Evolutionary conservation across 2,329 filamentous ascomycete species (phyloP).

Genomic region (Fusarium avenaceum): DNA sequence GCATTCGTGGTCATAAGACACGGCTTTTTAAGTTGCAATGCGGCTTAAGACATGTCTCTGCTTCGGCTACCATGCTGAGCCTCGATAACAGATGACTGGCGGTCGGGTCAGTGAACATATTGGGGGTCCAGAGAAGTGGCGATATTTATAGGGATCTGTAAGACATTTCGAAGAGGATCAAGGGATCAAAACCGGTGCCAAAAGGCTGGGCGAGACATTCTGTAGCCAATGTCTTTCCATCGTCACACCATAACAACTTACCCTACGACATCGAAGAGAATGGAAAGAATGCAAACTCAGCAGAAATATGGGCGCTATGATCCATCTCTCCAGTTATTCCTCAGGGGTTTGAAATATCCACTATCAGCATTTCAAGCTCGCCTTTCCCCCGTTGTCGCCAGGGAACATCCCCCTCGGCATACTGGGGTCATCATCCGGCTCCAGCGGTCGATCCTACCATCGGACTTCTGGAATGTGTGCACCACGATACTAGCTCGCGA

Average conservation of each 20-base stretch:
- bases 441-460: slow-evolving; percentile 36
- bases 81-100: slow-evolving; percentile 6
- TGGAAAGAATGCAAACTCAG: slow-evolving; percentile 20
- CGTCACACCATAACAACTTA: background rate
- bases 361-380: slow-evolving; percentile 19
- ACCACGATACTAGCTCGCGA: slow-evolving; percentile 34
- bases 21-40: background rate
- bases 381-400: slow-evolving; percentile 12
- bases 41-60: slow-evolving; percentile 38
- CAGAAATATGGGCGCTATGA: slow-evolving; percentile 12
- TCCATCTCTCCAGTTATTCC: slow-evolving; percentile 28
- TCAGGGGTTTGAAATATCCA: slow-evolving; percentile 34
- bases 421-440: slow-evolving; percentile 27
- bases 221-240: slow-evolving; percentile 2
- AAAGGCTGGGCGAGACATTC: slow-evolving; percentile 30
- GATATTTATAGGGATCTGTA: slow-evolving; percentile 3
- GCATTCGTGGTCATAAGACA: background rate
- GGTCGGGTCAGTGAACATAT: slow-evolving; percentile 11
- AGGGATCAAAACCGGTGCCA: slow-evolving; percentile 26
- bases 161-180: slow-evolving; percentile 21
- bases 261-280: slow-evolving; percentile 9
- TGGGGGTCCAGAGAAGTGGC: slow-evolving; percentile 5
- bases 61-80: slow-evolving; percentile 3
- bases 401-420: slow-evolving; percentile 26
- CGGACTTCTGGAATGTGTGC: slow-evolving; percentile 46